Evolutionary conservation across 2,329 filamentous ascomycete genomes (phyloP).

Genomic region (Fusarium duplospermum): DNA sequence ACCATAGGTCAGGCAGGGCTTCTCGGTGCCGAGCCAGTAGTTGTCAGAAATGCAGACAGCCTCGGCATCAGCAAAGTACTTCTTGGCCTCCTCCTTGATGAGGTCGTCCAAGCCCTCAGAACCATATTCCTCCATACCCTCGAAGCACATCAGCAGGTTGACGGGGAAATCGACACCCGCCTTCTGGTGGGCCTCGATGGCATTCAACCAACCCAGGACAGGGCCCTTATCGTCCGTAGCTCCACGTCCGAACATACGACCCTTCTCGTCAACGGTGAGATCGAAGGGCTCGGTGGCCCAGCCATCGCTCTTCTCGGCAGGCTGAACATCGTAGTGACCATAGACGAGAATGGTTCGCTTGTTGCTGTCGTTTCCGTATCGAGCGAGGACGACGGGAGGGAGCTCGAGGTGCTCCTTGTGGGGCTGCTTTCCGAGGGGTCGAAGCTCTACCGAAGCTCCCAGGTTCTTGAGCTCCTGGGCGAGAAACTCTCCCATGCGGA

Average conservation of each 20-base stretch:
- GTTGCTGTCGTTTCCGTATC: conserved; percentile 90
- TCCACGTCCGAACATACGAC: conserved; percentile 94
- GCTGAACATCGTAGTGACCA: conserved; percentile 98
- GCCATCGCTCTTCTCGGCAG: conserved; percentile 90
- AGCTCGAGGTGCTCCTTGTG: conserved; percentile 91
- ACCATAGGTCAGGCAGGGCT: conserved; percentile 97
- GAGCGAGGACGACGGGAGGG: conserved; percentile 89
- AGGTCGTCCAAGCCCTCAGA: conserved; percentile 97
- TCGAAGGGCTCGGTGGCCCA: conserved; percentile 97
- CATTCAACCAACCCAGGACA: conserved; percentile 96
- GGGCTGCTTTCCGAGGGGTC: conserved; percentile 90
- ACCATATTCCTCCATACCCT: conserved; percentile 99
- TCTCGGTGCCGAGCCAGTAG: conserved; percentile 99
- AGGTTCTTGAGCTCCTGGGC: conserved; percentile 83
- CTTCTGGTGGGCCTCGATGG: conserved; percentile 97
- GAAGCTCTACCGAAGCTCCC: conserved; percentile 88
- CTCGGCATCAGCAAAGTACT: conserved; percentile 94
- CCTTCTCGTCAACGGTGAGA: conserved; percentile 87
- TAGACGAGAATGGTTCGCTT: conserved; percentile 98
- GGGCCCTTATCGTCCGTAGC: conserved; percentile 98
- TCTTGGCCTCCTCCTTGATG: conserved; percentile 89
- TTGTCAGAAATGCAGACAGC: conserved; percentile 99
- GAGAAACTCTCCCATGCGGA: conserved; percentile 96
- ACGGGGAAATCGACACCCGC: conserved; percentile 94
- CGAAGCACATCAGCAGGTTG: conserved; percentile 98